Evolutionary conservation across 495 filamentous ascomycete genomes (phyloP).

Genomic region (Tuber magnatum): DNA sequence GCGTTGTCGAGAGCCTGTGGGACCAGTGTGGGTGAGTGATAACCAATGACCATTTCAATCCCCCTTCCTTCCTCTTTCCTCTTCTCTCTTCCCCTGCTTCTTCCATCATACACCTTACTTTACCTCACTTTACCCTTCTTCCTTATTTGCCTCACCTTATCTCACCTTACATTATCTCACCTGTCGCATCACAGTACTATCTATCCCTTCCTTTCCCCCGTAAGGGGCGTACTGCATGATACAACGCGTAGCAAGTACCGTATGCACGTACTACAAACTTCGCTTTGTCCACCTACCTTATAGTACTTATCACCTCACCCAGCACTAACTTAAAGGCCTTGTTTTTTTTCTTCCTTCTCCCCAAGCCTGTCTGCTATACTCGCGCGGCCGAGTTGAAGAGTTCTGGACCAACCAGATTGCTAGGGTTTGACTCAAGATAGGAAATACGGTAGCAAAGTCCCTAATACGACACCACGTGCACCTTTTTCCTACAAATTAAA

Average conservation of each 20-base stretch:
- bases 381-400: no score
- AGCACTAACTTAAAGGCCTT: not conserved
- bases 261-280: not conserved
- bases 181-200: not conserved
- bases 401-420: not conserved
- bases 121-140: not conserved
- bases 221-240: no score
- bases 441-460: not conserved
- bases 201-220: not conserved
- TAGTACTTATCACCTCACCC: not conserved
- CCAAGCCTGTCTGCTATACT: not conserved
- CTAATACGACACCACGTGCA: not conserved
- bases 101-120: not conserved
- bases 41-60: not conserved
- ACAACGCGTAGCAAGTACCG: not conserved
- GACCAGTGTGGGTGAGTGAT: not conserved
- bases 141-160: not conserved
- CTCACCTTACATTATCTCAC: not conserved
- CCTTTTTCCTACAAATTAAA: not conserved
- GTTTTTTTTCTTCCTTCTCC: not conserved
- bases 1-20: not conserved
- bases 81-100: not conserved
- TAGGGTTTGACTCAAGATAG: not conserved
- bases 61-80: not conserved
- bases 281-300: not conserved